These are phyloP conservation scores for Entomortierella lignicola DNA, from an alignment of 192 early-diverging fungal genomes.

Conservation along the genomic window DNA sequence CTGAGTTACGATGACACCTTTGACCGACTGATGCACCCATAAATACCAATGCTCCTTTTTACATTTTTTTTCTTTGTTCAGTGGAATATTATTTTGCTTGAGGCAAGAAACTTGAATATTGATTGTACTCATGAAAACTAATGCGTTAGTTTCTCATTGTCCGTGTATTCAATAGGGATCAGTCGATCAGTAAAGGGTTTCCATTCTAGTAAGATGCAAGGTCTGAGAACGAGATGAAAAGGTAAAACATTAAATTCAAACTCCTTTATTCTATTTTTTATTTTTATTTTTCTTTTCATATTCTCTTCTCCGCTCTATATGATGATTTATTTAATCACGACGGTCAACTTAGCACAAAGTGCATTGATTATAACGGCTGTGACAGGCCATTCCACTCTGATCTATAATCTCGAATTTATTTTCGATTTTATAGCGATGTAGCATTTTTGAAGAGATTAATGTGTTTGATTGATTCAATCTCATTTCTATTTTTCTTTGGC, in stretches of 20 bases:
- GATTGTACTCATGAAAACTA: not conserved
- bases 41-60: not conserved
- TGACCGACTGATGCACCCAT: constrained; percentile 58
- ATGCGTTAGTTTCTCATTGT: no score
- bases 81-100: no score
- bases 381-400: constrained; percentile 57
- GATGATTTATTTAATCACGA: constrained; percentile 67
- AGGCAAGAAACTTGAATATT: no score
- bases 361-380: constrained; percentile 60
- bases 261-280: not conserved
- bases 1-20: constrained; percentile 60
- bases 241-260: not conserved
- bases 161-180: no score
- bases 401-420: not conserved
- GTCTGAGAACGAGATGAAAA: not conserved
- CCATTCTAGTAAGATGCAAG: no score
- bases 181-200: no score
- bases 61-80: not conserved
- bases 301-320: constrained; percentile 13
- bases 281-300: no score
- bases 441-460: not conserved
- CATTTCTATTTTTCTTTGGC: no score
- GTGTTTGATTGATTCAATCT: not conserved
- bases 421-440: not conserved
- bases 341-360: constrained; percentile 63